Percentiles rank a stretch among this genome's conserved stretches.
Evolutionary conservation across 2,329 filamentous ascomycete species (phyloP).

Genomic region (Beauveria asiatica): DNA sequence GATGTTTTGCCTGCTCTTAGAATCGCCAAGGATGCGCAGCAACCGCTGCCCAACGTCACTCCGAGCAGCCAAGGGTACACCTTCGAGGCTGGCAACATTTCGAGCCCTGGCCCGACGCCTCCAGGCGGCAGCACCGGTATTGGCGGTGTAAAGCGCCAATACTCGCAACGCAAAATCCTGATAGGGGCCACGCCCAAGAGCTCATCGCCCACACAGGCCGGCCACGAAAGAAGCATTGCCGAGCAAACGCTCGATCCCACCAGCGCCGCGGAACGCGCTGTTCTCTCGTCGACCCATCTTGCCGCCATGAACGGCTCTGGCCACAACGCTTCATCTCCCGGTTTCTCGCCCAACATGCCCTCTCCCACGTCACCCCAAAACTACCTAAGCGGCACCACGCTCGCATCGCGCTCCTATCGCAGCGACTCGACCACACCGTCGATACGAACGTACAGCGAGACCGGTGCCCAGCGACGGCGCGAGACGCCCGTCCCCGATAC

Average conservation of each 20-base stretch:
- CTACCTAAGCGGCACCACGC: conserved; percentile 43
- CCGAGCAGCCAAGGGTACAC: conserved; percentile 31
- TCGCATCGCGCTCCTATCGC: conserved; percentile 54
- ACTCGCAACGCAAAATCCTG: conserved; percentile 67
- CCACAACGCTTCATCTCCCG: conserved; percentile 39
- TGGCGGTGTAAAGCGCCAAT: conserved; percentile 61
- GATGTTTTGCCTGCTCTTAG: conserved; percentile 87
- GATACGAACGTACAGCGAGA: conserved; percentile 15
- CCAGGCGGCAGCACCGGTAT: conserved; percentile 43
- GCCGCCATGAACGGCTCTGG: conserved; percentile 60
- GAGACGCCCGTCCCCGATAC: conserved; percentile 57
- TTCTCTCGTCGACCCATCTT: conserved; percentile 60
- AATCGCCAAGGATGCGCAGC: conserved; percentile 82
- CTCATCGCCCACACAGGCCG: conserved; percentile 63
- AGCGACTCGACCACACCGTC: conserved; percentile 41
- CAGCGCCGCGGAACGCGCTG: conserved; percentile 57
- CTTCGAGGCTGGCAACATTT: conserved; percentile 39
- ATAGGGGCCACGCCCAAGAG: conserved; percentile 67
- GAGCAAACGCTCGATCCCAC: conserved; percentile 61
- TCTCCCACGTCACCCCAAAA: conserved; percentile 61
- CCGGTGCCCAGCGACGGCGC: conserved; percentile 46
- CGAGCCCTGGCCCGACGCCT: conserved; percentile 49
- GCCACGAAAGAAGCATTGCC: conserved; percentile 56
- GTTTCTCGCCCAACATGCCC: conserved; percentile 58
- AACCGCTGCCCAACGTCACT: conserved; percentile 61